A percentile compares a stretch with the other conserved stretches of the same genome.
Conservation (phyloP, 83 land plant species). For the Diphasiastrum complanatum region DNA sequence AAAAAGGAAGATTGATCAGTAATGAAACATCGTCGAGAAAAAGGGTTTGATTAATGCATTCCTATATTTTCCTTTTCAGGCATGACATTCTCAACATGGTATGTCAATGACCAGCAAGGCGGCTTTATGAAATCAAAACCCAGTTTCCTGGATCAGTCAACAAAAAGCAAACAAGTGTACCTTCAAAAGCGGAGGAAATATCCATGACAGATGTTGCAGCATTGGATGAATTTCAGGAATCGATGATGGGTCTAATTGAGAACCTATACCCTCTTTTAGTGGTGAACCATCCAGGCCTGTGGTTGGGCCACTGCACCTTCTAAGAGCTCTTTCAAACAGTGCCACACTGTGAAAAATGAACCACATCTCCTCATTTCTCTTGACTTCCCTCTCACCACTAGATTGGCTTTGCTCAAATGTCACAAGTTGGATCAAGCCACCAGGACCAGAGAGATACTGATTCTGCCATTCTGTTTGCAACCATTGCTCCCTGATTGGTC, state of each 20-base stretch:
- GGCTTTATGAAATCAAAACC: neutral
- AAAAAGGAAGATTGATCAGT: neutral
- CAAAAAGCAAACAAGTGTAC: conserved; percentile 23
- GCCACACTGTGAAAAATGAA: conserved; percentile 82
- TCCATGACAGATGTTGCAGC: conserved; percentile 77
- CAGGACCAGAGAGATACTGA: conserved; percentile 55
- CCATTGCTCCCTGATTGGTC: conserved; percentile 77
- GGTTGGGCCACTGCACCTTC: conserved; percentile 44
- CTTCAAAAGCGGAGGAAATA: conserved; percentile 83
- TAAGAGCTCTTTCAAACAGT: conserved; percentile 83
- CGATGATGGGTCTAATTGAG: too few species aligned
- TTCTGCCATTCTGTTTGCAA: conserved; percentile 62
- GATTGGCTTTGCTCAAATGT: conserved; percentile 1
- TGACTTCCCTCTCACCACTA: neutral
- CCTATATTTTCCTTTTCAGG: neutral
- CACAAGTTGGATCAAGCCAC: conserved; percentile 48
- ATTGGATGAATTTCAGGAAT: conserved; percentile 87
- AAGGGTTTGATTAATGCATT: neutral
- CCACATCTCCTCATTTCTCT: conserved; percentile 63
- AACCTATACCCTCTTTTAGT: neutral
- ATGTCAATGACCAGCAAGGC: neutral
- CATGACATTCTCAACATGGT: neutral
- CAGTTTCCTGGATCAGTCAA: conserved; percentile 9
- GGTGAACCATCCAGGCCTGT: neutral
- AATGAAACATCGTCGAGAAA: neutral